Evolutionary conservation across 2,329 filamentous ascomycete species (phyloP).

Genomic region (Penicillium sp.): DNA sequence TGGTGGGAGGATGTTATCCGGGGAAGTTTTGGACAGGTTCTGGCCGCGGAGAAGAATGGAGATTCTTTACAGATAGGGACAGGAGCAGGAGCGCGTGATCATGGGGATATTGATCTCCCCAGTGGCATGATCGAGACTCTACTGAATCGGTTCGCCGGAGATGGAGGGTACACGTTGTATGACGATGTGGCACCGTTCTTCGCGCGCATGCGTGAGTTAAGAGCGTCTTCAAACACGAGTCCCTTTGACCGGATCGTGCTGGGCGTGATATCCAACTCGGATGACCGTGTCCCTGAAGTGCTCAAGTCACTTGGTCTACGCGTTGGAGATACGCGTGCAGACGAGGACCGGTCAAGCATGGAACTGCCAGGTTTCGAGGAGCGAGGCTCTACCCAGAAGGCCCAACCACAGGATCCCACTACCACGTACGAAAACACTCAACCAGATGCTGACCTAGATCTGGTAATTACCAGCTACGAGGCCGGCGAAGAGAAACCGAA

Average conservation of each 20-base stretch:
- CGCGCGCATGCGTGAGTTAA: conserved; percentile 33
- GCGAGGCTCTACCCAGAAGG: neutral
- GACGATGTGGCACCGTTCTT: conserved; percentile 50
- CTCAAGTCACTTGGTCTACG: conserved; percentile 47
- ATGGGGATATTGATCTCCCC: conserved; percentile 34
- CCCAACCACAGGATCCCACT: neutral
- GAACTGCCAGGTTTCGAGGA: conserved; percentile 36
- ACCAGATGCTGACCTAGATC: conserved; percentile 44
- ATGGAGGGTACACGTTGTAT: conserved; percentile 49
- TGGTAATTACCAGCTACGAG: conserved; percentile 55
- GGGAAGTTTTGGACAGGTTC: conserved; percentile 42
- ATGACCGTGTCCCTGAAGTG: conserved; percentile 51
- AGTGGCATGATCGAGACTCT: conserved; percentile 42
- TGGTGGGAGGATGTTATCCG: conserved; percentile 55
- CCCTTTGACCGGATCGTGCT: conserved; percentile 46
- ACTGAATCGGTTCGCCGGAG: conserved; percentile 48
- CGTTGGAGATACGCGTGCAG: conserved; percentile 44
- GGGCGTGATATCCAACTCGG: conserved; percentile 55
- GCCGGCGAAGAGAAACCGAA: conserved; percentile 53
- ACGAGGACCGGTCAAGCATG: conserved; percentile 38
- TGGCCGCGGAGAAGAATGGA: conserved; percentile 11
- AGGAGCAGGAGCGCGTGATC: too few relatives aligned
- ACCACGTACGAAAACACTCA: neutral
- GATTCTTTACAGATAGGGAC: neutral
- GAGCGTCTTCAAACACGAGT: conserved; percentile 7